A percentile compares a stretch with the other conserved stretches of the same genome.
Conservation (phyloP, 306 rosid genomes). For the Cotoneaster glaucophyllus region DNA sequence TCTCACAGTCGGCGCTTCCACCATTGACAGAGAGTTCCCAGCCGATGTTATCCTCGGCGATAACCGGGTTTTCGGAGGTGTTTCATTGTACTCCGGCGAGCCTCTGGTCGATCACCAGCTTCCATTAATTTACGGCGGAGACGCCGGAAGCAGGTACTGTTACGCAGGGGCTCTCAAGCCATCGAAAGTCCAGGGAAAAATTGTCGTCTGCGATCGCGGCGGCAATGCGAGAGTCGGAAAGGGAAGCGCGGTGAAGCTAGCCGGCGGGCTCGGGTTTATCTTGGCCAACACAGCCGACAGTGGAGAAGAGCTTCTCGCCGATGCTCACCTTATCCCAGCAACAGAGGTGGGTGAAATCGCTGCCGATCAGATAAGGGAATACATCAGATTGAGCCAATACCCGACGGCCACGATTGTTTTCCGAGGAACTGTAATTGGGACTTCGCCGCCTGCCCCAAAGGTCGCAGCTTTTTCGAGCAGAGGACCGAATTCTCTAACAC, state of each 20-base stretch:
- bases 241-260: slow-evolving; percentile 68
- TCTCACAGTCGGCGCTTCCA: slow-evolving; percentile 79
- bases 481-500: slow-evolving; percentile 59
- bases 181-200: slow-evolving; percentile 57
- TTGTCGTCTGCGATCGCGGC: slow-evolving; percentile 86
- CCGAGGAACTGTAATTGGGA: slow-evolving; percentile 70
- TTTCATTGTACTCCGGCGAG: slow-evolving; percentile 62
- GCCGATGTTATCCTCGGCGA: slow-evolving; percentile 70
- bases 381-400: slow-evolving; percentile 28
- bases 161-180: slow-evolving; percentile 28
- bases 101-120: slow-evolving; percentile 38
- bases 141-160: slow-evolving; percentile 55
- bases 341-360: slow-evolving; percentile 74
- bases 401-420: slow-evolving; percentile 61
- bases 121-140: slow-evolving; percentile 54
- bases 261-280: slow-evolving; percentile 70
- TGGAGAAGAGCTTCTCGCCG: slow-evolving; percentile 83
- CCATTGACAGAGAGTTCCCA: slow-evolving; percentile 72
- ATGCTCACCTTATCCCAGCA: slow-evolving; percentile 72
- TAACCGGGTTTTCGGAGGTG: slow-evolving; percentile 47
- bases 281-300: slow-evolving; percentile 45
- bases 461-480: slow-evolving; percentile 92
- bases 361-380: slow-evolving; percentile 50
- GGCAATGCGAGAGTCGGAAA: slow-evolving; percentile 80
- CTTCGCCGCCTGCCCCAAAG: slow-evolving; percentile 61